Evolutionary conservation across 805 yeast species (phyloP), one percentile per base, ranked within the genome.

Genomic region (Starmerella roubikii): DNA sequence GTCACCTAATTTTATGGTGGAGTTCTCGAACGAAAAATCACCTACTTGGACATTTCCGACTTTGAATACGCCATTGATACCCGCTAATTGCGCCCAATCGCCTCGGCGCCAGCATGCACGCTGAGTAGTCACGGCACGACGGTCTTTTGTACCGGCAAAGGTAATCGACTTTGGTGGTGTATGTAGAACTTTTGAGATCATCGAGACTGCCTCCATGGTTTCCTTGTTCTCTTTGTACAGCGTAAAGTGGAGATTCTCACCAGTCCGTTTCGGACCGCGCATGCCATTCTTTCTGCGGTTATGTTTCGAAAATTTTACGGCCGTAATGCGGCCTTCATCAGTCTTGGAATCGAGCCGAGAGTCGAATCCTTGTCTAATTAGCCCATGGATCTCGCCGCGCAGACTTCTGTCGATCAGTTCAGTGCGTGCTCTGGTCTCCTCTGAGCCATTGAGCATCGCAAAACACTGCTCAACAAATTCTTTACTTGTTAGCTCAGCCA

Each of bases 51-150:
- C 67, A n/a, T 88, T 91, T 9, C 41, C 39, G 49, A 74, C 72
- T 26, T 34, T 34, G 38, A 88, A 62, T 0, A 80, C 78, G 48
- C 67, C 74, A 54, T 88, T 88, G 47, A 91, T 67, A 8, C 78
- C 72, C 41, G 75, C 75, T 11, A 88, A 71, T 50, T 98, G 68
- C 27, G 74, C 83, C 13, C 78, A 77, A 30, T 51, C 52, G 11
- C 58, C 57, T 42, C 76, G 71, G 37, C 82, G 73, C 48, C 72
- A 74, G 38, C 75, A 71, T 34, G 84, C 64, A 44, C 74, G 71
- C 60, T 91, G 99, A 37, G 84, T 84, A 4, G 99, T 91, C 19
- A 83, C 86, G 35, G 93, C 99, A 56, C 99, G 74, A 51, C 97
- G 72, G 58, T 91, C 99, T 54, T 91, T 91, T 2, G 98, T 93